Evolutionary conservation across 2,329 filamentous ascomycete genomes (phyloP), one percentile per base, ranked within the genome.

Genomic region (Westerdykella ornata): DNA sequence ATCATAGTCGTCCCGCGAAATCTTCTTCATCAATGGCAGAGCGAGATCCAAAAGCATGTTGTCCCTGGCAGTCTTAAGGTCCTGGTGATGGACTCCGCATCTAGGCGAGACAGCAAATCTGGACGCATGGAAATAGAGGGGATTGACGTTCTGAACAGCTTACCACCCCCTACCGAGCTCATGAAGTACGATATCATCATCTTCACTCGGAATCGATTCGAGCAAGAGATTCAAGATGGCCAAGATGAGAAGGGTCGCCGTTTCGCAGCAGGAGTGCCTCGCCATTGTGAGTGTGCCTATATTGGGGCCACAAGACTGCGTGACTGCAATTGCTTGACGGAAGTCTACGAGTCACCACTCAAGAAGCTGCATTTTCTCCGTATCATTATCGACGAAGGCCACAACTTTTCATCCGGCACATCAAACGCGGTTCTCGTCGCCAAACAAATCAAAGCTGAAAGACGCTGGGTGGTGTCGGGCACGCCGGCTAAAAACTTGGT

Each of bases 361-460:
- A 79, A 80, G 30, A 66, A 77, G 6, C 65, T 96, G 3, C 88
- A 87, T 52, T 95, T 90, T 75, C 82, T 95, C 54, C 77, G 90
- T 1, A 82, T 94, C 35, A 89, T 97, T 35, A 84, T 94, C 14
- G 90, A 97, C 49, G 90, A 96, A 71, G 90, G 90, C 0, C 88
- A 96, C 60, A 84, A 78, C 44, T 81, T 95, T 44, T 86, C 87
- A 0, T 83, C 85, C 29, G 77, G 77, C 1, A 75, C 67, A 2
- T 87, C 80, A 1, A 75, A 71, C 35, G 76, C 78, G 22, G 71
- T 77, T 4, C 60, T 73, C 13, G 69, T 81, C 7, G 68, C 79
- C 4, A 74, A 72, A 38, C 70, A 82, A 17, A 61, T 74, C 4
- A 64, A 59, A 29, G 69, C 88, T 13, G 82, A 88, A 35, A 78